Evolutionary conservation across 495 filamentous ascomycete species (phyloP).

Genomic region (Penicillium canescens): DNA sequence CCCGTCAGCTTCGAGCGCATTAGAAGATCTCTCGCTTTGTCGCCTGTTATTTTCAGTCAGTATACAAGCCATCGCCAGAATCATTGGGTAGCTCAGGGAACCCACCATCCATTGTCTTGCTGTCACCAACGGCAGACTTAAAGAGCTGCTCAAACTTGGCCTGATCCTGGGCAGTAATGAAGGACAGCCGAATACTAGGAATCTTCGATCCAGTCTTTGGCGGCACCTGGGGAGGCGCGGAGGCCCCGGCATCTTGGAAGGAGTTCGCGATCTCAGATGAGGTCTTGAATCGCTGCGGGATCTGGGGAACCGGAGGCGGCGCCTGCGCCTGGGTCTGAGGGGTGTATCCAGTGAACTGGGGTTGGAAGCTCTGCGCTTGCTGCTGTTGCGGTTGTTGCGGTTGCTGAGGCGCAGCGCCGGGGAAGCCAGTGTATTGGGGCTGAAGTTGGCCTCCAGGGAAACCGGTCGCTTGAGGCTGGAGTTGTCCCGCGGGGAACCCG

Average conservation of each 20-base stretch:
- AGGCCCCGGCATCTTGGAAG: constrained; percentile 54
- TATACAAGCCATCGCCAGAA: not conserved
- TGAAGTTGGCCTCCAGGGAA: constrained; percentile 64
- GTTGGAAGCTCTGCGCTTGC: constrained; percentile 27
- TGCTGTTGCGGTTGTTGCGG: constrained; percentile 42
- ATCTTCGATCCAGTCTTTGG: constrained; percentile 66
- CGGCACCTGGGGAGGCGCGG: constrained; percentile 51
- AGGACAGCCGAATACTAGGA: constrained; percentile 92
- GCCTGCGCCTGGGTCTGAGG: constrained; percentile 30
- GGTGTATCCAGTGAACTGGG: constrained; percentile 43
- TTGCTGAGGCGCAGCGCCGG: constrained; percentile 45
- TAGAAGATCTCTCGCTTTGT: constrained; percentile 86
- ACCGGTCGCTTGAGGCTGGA: constrained; percentile 62
- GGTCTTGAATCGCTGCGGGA: constrained; percentile 58
- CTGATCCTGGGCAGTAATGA: constrained; percentile 94
- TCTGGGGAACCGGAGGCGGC: constrained; percentile 47
- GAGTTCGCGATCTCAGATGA: constrained; percentile 85
- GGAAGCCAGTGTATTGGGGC: constrained; percentile 57
- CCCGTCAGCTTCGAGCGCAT: constrained; percentile 84
- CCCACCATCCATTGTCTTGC: constrained; percentile 77
- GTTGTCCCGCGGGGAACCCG: constrained; percentile 59
- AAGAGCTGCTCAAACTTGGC: constrained; percentile 98
- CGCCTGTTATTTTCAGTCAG: constrained; percentile 48
- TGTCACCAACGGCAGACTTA: constrained; percentile 89
- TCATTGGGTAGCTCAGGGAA: not conserved